These are phyloP conservation scores for Fusarium buharicum DNA, from an alignment of 2,329 filamentous ascomycete genomes.

Conservation along the genomic window DNA sequence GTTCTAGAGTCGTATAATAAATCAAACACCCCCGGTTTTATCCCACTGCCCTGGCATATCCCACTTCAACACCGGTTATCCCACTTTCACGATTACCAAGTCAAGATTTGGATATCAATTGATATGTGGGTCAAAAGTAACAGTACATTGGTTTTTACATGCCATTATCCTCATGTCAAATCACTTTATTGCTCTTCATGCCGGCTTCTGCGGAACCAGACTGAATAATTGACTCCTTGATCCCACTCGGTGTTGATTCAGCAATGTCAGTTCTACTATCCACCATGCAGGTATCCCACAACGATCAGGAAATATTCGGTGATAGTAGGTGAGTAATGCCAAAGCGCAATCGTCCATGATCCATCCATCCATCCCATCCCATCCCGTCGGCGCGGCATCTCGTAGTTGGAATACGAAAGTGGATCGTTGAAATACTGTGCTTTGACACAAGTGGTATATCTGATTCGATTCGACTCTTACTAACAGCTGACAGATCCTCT, in stretches of 20 bases:
- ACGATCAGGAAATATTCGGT: constrained; percentile 9
- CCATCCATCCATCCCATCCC: background rate
- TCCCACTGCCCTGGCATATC: constrained; percentile 21
- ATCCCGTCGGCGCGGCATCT: too few species aligned
- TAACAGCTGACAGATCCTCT: constrained; percentile 25
- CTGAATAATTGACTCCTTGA: constrained; percentile 1
- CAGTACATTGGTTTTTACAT: background rate
- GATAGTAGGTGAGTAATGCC: constrained; percentile 14
- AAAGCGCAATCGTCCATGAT: background rate
- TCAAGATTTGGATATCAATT: constrained; percentile 16
- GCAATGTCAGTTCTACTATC: constrained; percentile 13
- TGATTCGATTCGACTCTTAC: constrained; percentile 4
- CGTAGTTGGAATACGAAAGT: background rate
- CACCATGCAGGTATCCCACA: constrained; percentile 41
- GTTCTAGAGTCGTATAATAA: background rate
- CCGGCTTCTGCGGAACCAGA: background rate
- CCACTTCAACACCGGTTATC: constrained; percentile 31
- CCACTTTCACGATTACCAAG: constrained; percentile 42
- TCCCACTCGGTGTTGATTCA: constrained; percentile 31
- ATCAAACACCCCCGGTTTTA: background rate
- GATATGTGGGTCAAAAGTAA: constrained; percentile 23
- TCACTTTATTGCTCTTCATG: background rate
- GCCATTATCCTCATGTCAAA: constrained; percentile 6
- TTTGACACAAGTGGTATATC: background rate
- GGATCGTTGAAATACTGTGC: constrained; percentile 22